Base-by-base conservation (phyloP, 176 grass and related monocot genomes). In the Zoysia pacifica region DNA sequence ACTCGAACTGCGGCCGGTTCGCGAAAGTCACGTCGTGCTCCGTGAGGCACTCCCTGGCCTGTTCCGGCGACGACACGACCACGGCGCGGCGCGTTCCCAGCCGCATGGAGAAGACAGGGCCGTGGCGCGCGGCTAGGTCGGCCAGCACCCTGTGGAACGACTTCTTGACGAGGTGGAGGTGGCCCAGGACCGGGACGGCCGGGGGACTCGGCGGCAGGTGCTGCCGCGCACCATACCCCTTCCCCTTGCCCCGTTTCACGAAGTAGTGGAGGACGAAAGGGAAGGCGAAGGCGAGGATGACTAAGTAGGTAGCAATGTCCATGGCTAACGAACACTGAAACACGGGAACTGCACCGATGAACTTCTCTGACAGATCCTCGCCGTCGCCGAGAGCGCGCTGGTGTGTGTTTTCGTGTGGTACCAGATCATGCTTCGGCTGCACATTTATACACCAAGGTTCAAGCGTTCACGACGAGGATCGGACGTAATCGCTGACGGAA, bases 11-110 rank as follows among this genome's bases (percentile, higher is more conserved):
- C 13, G 89, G 89, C 13, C 89, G 86, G 81, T 92, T 90, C 50
- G 89, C 87, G 84, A 95, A 91, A 52, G 62, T 2, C 51, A 88
- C 56, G 78, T 91, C 93, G 58, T 91, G 67, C 5, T 61, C 77
- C 19, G 82, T 88, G 84, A 95, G 85, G 84, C 87, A 89, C 73
- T 86, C 84, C 62, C 42, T 72, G 37, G 84, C 79, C 50, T 42
- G 7, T 0, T 49, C 60, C 10, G 81, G 18, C 1, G 89, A 91
- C 15, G 92, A 85, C 36, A 94, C 84, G 39, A 94, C 46, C 51
- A 94, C 83, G 56, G 80, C 77, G 5, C 35, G 50, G 10, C 80
- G 92, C 8, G 59, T 84, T 5, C 86, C 92, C 62, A 91, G 52
- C 11, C 78, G 89, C 40, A 94, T 72, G 16, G 67, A 61, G 65